Evolutionary conservation across 495 filamentous ascomycete genomes (phyloP).

Genomic region (Penicillium mononematosum): DNA sequence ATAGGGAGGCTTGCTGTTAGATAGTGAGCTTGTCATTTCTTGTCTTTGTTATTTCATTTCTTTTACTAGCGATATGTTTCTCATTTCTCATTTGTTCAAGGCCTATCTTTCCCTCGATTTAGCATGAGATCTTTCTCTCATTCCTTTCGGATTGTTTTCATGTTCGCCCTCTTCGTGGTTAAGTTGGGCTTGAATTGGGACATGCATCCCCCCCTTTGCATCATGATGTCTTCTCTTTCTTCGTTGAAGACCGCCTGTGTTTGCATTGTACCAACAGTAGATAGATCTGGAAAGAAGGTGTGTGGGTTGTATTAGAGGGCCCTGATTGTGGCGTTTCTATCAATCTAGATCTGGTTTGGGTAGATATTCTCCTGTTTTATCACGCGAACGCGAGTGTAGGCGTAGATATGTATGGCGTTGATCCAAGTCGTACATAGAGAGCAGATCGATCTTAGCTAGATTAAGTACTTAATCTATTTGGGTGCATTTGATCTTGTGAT

Average conservation of each 20-base stretch:
- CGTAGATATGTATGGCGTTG: neutral
- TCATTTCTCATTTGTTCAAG: slow-evolving; percentile 7
- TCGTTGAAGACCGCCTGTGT: slow-evolving; percentile 17
- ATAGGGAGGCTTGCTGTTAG: slow-evolving; percentile 20
- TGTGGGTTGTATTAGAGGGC: slow-evolving; percentile 13
- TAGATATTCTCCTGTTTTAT: neutral
- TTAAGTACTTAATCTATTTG: neutral
- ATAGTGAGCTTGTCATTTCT: neutral
- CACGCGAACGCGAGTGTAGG: neutral
- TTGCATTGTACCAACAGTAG: slow-evolving; percentile 40
- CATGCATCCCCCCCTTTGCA: slow-evolving; percentile 7
- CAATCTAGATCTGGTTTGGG: slow-evolving; percentile 4
- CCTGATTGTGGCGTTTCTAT: slow-evolving; percentile 8
- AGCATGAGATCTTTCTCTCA: slow-evolving; percentile 27
- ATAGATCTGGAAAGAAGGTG: slow-evolving; percentile 33
- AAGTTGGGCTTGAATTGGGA: slow-evolving; percentile 12
- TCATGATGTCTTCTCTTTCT: slow-evolving; percentile 16
- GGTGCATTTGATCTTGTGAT: neutral
- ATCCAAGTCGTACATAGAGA: neutral
- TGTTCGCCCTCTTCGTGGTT: slow-evolving; percentile 6
- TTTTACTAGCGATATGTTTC: slow-evolving; percentile 20
- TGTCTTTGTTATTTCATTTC: slow-evolving; percentile 1
- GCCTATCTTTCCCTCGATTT: slow-evolving; percentile 20
- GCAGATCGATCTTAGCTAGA: neutral
- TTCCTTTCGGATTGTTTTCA: slow-evolving; percentile 11